These are phyloP conservation scores for Rhynchosporium graminicola DNA, from an alignment of 2,329 filamentous ascomycete genomes.

Conservation along the genomic window DNA sequence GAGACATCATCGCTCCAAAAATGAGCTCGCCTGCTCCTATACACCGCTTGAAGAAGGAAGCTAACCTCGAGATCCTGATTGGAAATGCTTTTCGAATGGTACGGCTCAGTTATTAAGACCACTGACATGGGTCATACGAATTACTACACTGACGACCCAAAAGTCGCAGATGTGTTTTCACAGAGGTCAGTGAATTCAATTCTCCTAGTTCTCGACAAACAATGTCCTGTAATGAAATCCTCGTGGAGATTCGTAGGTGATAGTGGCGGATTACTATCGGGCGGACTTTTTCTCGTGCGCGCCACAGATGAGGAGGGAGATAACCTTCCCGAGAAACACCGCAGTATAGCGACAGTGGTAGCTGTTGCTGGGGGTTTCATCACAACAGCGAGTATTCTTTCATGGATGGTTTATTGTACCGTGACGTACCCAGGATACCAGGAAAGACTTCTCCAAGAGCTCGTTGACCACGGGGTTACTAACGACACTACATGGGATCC, in stretches of 20 bases:
- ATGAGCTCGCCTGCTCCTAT: too few relatives aligned
- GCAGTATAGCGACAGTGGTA: slow-evolving; percentile 41
- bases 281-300: slow-evolving; percentile 42
- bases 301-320: slow-evolving; percentile 47
- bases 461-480: slow-evolving; percentile 44
- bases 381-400: slow-evolving; percentile 49
- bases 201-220: too few relatives aligned
- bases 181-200: slow-evolving; percentile 40
- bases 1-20: too few relatives aligned
- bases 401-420: slow-evolving; percentile 49
- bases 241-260: slow-evolving; percentile 48
- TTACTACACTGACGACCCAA: slow-evolving; percentile 43
- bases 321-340: slow-evolving; percentile 44
- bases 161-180: slow-evolving; percentile 40
- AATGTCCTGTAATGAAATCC: slow-evolving; percentile 45
- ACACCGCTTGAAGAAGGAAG: too few relatives aligned
- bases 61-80: too few relatives aligned
- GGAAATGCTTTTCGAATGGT: slow-evolving; percentile 42
- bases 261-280: not conserved
- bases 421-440: slow-evolving; percentile 47
- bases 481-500: slow-evolving; percentile 40
- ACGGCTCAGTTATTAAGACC: slow-evolving; percentile 43
- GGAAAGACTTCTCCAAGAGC: slow-evolving; percentile 48
- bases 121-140: slow-evolving; percentile 42
- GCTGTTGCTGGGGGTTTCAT: slow-evolving; percentile 49